Conservation (phyloP, 495 filamentous ascomycete species). For the Extremus antarcticus region DNA sequence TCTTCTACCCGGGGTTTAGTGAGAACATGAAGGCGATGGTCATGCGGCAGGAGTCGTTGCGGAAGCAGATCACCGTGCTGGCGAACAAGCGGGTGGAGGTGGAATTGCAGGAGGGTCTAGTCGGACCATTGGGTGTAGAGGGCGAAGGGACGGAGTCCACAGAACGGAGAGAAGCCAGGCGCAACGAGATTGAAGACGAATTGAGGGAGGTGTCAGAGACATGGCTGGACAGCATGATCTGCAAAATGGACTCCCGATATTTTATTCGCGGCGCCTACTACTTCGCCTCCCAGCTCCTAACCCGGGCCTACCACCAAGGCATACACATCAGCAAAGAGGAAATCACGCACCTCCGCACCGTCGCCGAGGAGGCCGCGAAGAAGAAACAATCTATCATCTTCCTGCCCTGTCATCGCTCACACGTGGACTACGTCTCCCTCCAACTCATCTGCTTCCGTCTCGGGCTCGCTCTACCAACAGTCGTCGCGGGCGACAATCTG, state of each 20-base stretch:
- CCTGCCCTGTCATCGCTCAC: slow-evolving; percentile 83
- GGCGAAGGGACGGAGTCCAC: slow-evolving; percentile 10
- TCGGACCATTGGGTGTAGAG: slow-evolving; percentile 34
- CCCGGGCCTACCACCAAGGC: slow-evolving; percentile 88
- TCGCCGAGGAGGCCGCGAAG: slow-evolving; percentile 68
- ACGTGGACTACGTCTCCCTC: slow-evolving; percentile 89
- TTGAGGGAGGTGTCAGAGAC: slow-evolving; percentile 66
- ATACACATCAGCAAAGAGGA: slow-evolving; percentile 95
- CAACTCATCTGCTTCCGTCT: slow-evolving; percentile 92
- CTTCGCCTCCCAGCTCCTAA: slow-evolving; percentile 72
- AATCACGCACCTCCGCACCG: slow-evolving; percentile 65
- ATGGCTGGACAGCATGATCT: slow-evolving; percentile 91
- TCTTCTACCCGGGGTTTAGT: slow-evolving; percentile 85
- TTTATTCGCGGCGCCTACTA: slow-evolving; percentile 93
- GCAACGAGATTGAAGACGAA: slow-evolving; percentile 26
- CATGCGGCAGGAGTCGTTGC: slow-evolving; percentile 62
- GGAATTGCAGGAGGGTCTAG: slow-evolving; percentile 64
- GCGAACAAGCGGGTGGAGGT: slow-evolving; percentile 60
- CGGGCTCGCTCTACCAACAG: slow-evolving; percentile 77
- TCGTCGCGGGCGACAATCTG: slow-evolving; percentile 90
- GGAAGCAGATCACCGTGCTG: slow-evolving; percentile 60
- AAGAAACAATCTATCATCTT: slow-evolving; percentile 96
- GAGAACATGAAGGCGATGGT: slow-evolving; percentile 77
- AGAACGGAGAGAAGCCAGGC: slow-evolving; percentile 9
- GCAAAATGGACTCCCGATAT: slow-evolving; percentile 91